A percentile compares a stretch with the other conserved stretches of the same genome.
phyloP scores from a whole-genome alignment of 2,329 filamentous ascomycete species.

The Raffaelea deltoideospora region DNA sequence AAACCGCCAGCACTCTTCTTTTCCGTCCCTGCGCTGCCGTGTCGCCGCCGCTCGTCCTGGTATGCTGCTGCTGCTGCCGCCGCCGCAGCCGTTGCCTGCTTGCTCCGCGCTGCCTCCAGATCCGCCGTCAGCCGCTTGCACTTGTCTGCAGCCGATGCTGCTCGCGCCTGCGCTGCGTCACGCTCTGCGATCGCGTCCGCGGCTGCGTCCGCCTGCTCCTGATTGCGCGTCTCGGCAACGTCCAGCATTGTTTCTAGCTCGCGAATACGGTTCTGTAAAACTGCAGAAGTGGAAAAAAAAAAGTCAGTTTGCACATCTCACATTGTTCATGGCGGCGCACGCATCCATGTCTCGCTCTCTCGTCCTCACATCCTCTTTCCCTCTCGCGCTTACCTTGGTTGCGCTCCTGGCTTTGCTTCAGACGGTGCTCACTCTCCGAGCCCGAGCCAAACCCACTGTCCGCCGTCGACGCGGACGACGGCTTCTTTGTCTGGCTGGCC shows the following conservation, averaged over 20 bases:
- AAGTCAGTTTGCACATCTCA: too few species aligned
- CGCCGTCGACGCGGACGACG: slow-evolving; percentile 3
- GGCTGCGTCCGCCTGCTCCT: slow-evolving; percentile 3
- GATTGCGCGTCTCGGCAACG: slow-evolving; percentile 3
- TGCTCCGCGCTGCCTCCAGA: slow-evolving; percentile 4
- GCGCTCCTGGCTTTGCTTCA: slow-evolving; percentile 5
- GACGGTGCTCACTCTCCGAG: slow-evolving; percentile 2
- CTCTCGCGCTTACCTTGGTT: slow-evolving; percentile 4
- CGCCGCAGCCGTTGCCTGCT: slow-evolving; percentile 1
- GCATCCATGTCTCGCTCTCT: background rate
- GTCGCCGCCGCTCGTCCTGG: background rate
- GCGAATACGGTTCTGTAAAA: slow-evolving; percentile 4
- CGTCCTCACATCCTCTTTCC: background rate
- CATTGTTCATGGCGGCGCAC: too few species aligned
- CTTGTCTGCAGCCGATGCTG: slow-evolving; percentile 2
- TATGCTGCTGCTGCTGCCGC: background rate
- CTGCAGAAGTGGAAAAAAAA: background rate
- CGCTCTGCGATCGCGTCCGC: slow-evolving; percentile 3
- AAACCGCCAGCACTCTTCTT: background rate
- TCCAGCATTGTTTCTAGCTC: slow-evolving; percentile 9
- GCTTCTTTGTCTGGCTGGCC: too few species aligned
- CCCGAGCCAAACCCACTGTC: slow-evolving; percentile 4
- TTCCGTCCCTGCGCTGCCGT: background rate
- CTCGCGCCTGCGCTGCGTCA: slow-evolving; percentile 4
- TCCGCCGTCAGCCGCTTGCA: slow-evolving; percentile 3